Evolutionary conservation across 495 filamentous ascomycete genomes (phyloP).

Genomic region (Neurospora sp.): DNA sequence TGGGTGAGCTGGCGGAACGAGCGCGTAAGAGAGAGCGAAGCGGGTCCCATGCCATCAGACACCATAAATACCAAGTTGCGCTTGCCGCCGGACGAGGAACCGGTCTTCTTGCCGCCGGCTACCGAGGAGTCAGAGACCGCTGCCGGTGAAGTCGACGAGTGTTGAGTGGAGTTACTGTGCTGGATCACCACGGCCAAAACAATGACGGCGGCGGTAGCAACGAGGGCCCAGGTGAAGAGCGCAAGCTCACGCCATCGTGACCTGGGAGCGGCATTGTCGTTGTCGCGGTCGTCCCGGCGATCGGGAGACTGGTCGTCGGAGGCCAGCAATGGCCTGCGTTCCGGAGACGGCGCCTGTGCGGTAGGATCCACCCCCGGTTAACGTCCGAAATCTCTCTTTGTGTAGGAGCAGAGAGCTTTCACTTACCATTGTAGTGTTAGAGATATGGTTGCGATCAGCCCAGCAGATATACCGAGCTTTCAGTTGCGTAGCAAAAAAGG

Average conservation of each 20-base stretch:
- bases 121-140: constrained; percentile 68
- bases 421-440: constrained; percentile 7
- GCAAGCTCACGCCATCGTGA: constrained; percentile 45
- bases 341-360: constrained; percentile 8
- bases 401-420: background rate
- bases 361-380: background rate
- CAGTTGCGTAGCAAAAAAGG: background rate
- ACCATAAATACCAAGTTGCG: constrained; percentile 97
- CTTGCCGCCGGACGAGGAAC: constrained; percentile 52
- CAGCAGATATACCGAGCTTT: background rate
- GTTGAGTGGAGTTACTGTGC: constrained; percentile 39
- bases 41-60: constrained; percentile 94
- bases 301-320: constrained; percentile 7
- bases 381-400: background rate
- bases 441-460: background rate
- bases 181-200: constrained; percentile 66
- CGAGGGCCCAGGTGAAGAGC: constrained; percentile 74
- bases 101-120: constrained; percentile 16
- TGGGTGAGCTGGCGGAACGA: constrained; percentile 64
- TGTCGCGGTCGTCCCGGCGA: constrained; percentile 15
- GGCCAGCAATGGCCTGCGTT: constrained; percentile 25
- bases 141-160: constrained; percentile 22
- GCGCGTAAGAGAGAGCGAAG: constrained; percentile 74
- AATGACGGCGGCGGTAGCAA: constrained; percentile 74
- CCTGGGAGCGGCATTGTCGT: constrained; percentile 19